Evolutionary conservation across 1,284 basidiomycete species (phyloP).

Genomic region (Apiotrichum porosum): DNA sequence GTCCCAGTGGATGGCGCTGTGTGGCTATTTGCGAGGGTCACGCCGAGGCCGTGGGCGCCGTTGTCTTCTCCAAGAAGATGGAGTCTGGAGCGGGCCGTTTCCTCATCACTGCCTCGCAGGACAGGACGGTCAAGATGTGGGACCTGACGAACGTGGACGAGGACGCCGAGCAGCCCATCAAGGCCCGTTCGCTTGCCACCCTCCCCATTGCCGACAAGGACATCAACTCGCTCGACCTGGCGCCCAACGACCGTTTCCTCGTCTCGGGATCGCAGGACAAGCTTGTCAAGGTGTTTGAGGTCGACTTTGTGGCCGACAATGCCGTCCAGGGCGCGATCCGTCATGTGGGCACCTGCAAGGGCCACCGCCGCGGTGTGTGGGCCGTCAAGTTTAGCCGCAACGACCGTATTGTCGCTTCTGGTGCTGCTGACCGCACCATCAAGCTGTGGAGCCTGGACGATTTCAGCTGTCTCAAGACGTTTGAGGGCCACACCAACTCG

Average conservation of each 20-base stretch:
- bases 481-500: constrained; percentile 95
- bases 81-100: constrained; percentile 52
- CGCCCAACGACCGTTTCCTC: constrained; percentile 83
- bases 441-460: constrained; percentile 91
- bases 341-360: constrained; percentile 82
- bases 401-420: constrained; percentile 83
- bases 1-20: constrained; percentile 62
- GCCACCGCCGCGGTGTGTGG: constrained; percentile 97
- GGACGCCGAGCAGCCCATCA: constrained; percentile 38
- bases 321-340: constrained; percentile 56
- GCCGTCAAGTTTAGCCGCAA: constrained; percentile 77
- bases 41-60: constrained; percentile 85
- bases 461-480: constrained; percentile 86
- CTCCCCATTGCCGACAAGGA: constrained; percentile 96
- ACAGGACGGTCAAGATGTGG: constrained; percentile 98
- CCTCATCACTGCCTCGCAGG: constrained; percentile 91
- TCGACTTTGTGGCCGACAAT: constrained; percentile 55
- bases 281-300: constrained; percentile 83
- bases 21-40: constrained; percentile 88
- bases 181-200: constrained; percentile 77
- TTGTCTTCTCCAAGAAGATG: constrained; percentile 65
- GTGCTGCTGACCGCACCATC: constrained; percentile 89
- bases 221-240: constrained; percentile 91
- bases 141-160: constrained; percentile 61
- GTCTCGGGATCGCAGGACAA: constrained; percentile 95